Conservation (phyloP, 2,329 filamentous ascomycete species). For the Dendrostoma leiphaemia region DNA sequence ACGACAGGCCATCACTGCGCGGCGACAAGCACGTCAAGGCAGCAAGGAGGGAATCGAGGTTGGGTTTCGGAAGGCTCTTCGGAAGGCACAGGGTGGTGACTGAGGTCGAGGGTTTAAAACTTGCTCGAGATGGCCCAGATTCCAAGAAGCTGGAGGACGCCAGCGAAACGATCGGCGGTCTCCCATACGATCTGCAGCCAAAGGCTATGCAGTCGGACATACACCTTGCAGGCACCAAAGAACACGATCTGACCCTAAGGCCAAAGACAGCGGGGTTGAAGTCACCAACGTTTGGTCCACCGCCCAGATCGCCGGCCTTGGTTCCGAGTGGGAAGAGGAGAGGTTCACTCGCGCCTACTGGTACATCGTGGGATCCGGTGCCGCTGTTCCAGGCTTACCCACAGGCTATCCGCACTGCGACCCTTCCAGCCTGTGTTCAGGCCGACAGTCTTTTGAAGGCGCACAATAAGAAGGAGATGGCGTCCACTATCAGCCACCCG, state of each 20-base stretch:
- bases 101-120: slow-evolving; percentile 28
- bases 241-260: neutral
- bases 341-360: slow-evolving; percentile 30
- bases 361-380: slow-evolving; percentile 60
- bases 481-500: slow-evolving; percentile 10
- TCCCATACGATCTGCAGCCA: slow-evolving; percentile 10
- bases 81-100: slow-evolving; percentile 40
- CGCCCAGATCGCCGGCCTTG: slow-evolving; percentile 20
- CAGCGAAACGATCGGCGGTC: slow-evolving; percentile 5
- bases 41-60: slow-evolving; percentile 47
- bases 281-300: slow-evolving; percentile 11
- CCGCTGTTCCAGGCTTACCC: slow-evolving; percentile 86
- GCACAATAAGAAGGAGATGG: slow-evolving; percentile 49
- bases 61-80: slow-evolving; percentile 52
- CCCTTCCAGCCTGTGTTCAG: slow-evolving; percentile 64
- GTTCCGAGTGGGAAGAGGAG: slow-evolving; percentile 17
- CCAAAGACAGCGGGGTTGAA: slow-evolving; percentile 9
- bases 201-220: slow-evolving; percentile 11
- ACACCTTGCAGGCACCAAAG: slow-evolving; percentile 6
- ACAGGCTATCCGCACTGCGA: slow-evolving; percentile 74
- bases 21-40: slow-evolving; percentile 35
- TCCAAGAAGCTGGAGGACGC: slow-evolving; percentile 2
- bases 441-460: slow-evolving; percentile 67
- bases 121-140: neutral
- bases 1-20: slow-evolving; percentile 41